phyloP scores from a whole-genome alignment of 495 filamentous ascomycete species.

The Tuber magnatum region DNA sequence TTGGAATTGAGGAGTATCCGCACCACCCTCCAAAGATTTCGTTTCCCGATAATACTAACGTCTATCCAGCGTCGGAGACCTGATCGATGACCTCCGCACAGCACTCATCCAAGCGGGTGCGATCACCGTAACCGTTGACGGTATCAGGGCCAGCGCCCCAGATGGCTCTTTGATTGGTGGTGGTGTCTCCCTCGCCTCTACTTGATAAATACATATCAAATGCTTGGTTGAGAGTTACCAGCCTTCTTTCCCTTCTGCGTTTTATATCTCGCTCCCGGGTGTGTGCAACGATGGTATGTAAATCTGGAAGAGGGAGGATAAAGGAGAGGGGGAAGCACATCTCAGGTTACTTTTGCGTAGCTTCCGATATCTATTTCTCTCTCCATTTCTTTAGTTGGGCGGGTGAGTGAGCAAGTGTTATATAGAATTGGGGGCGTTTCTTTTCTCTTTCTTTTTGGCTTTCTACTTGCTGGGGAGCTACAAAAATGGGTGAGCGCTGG shows the following conservation, averaged over 20 bases:
- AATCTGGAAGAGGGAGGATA: neutral
- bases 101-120: slow-evolving; percentile 91
- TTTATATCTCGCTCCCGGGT: neutral
- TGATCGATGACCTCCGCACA: slow-evolving; percentile 84
- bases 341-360: neutral
- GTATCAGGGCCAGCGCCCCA: slow-evolving; percentile 54
- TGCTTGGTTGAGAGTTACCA: neutral
- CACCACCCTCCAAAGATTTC: neutral
- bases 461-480: neutral
- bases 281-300: neutral
- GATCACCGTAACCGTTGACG: slow-evolving; percentile 73
- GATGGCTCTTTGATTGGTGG: slow-evolving; percentile 19
- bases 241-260: neutral
- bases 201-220: slow-evolving; percentile 5
- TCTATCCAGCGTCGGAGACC: slow-evolving; percentile 55
- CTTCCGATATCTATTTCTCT: neutral
- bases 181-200: slow-evolving; percentile 4
- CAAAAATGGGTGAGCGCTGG: neutral
- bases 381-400: neutral
- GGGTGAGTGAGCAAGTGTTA: neutral
- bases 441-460: neutral
- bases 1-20: slow-evolving; percentile 78
- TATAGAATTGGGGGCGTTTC: neutral
- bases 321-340: neutral
- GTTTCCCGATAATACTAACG: neutral